Conservation (phyloP, 192 early-diverging fungal species). For the Radiomyces spectabilis region DNA sequence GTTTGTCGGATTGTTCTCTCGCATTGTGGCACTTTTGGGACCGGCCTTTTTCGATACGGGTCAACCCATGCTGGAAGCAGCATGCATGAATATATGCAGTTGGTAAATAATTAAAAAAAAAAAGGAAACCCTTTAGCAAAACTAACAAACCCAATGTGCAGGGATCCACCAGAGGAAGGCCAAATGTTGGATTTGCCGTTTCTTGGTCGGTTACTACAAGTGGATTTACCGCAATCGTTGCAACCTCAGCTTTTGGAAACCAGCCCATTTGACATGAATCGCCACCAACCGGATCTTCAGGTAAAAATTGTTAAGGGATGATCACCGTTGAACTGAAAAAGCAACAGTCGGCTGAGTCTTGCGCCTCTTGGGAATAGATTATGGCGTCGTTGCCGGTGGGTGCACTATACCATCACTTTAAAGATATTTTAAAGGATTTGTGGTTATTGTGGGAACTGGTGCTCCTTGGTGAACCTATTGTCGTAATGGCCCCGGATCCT, state of each 20-base stretch:
- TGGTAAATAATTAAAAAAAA: conserved; percentile 42
- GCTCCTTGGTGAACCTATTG: conserved; percentile 81
- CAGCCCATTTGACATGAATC: conserved; percentile 56
- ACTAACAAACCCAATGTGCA: not conserved
- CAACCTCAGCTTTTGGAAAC: conserved; percentile 72
- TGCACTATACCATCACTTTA: conserved; percentile 72
- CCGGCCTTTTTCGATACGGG: conserved; percentile 77
- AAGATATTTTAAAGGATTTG: conserved; percentile 68
- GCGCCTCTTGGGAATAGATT: conserved; percentile 33
- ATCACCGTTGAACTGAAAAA: too few relatives aligned
- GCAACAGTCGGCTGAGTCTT: too few relatives aligned
- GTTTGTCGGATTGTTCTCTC: conserved; percentile 79
- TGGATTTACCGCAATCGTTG: conserved; percentile 55
- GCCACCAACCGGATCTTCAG: conserved; percentile 60
- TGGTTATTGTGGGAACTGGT: conserved; percentile 96
- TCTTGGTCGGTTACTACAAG: conserved; percentile 58
- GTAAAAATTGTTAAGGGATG: conserved; percentile 7
- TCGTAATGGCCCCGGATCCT: conserved; percentile 86
- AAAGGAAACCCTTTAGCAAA: not conserved
- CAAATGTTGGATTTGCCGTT: conserved; percentile 69
- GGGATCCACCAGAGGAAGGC: conserved; percentile 46
- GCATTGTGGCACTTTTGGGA: conserved; percentile 67
- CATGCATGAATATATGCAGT: conserved; percentile 67
- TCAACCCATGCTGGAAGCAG: conserved; percentile 69
- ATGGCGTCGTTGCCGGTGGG: conserved; percentile 58